Percentiles rank a stretch among this genome's conserved stretches.
phyloP scores from a whole-genome alignment of 441 rosid genomes.

The Syzygium malaccense region DNA sequence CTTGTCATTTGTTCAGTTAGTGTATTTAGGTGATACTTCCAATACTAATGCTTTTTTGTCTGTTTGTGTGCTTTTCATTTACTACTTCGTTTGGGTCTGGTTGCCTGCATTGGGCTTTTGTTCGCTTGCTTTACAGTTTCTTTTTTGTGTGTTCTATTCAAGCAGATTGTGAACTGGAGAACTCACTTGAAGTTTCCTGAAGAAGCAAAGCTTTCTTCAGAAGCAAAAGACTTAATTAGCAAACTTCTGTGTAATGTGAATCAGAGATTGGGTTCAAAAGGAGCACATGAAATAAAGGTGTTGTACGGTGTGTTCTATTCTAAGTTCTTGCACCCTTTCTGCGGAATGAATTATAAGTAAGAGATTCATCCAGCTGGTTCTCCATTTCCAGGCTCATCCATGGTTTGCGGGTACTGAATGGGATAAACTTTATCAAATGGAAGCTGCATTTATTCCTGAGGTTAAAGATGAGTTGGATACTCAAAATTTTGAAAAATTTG shows the following conservation, averaged over 20 bases:
- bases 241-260: slow-evolving; percentile 55
- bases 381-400: slow-evolving; percentile 43
- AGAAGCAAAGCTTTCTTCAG: slow-evolving; percentile 55
- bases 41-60: not conserved
- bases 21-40: not conserved
- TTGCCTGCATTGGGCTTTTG: not conserved
- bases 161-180: slow-evolving; percentile 70
- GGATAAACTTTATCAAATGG: slow-evolving; percentile 55
- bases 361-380: slow-evolving; percentile 8
- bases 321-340: slow-evolving; percentile 6
- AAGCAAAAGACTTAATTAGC: slow-evolving; percentile 55
- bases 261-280: slow-evolving; percentile 59
- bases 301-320: slow-evolving; percentile 31
- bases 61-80: not conserved
- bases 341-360: not conserved
- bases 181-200: slow-evolving; percentile 69
- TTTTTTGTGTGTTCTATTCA: not conserved
- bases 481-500: slow-evolving; percentile 68
- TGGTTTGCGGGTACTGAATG: slow-evolving; percentile 54
- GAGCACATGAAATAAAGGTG: slow-evolving; percentile 72
- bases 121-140: not conserved
- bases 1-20: not conserved
- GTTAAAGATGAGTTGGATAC: slow-evolving; percentile 64
- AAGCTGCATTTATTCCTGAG: slow-evolving; percentile 64
- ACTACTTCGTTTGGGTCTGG: not conserved